phyloP scores from a whole-genome alignment of 2,329 filamentous ascomycete species.

The Aciculosporium take region DNA sequence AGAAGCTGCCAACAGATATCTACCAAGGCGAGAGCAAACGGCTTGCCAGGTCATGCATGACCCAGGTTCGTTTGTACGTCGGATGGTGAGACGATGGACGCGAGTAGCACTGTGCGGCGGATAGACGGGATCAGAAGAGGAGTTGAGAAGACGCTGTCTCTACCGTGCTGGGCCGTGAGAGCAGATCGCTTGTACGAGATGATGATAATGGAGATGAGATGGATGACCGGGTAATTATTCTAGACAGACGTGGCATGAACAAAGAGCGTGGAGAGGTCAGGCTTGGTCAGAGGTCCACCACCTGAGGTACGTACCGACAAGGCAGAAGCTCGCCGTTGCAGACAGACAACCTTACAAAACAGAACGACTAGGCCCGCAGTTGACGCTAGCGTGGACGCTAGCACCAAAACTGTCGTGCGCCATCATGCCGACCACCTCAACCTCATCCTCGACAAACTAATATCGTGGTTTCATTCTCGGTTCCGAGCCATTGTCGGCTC shows the following conservation, averaged over 20 bases:
- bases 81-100: neutral
- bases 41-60: neutral
- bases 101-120: neutral
- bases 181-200: neutral
- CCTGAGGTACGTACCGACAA: neutral
- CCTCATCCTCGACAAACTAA: too few relatives aligned
- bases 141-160: neutral
- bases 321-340: too few relatives aligned
- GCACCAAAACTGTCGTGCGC: too few relatives aligned
- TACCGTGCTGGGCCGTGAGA: neutral
- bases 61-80: neutral
- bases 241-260: slow-evolving; percentile 1
- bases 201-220: neutral
- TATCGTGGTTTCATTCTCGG: too few relatives aligned
- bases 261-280: neutral
- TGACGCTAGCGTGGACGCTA: too few relatives aligned
- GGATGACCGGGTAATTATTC: neutral
- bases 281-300: neutral
- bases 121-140: too few relatives aligned
- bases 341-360: too few relatives aligned
- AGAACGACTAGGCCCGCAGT: too few relatives aligned
- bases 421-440: too few relatives aligned
- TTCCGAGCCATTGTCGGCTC: too few relatives aligned
- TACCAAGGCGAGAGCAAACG: neutral
- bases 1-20: neutral